Conservation (phyloP, 495 filamentous ascomycete genomes). For the Cryomyces minteri region DNA sequence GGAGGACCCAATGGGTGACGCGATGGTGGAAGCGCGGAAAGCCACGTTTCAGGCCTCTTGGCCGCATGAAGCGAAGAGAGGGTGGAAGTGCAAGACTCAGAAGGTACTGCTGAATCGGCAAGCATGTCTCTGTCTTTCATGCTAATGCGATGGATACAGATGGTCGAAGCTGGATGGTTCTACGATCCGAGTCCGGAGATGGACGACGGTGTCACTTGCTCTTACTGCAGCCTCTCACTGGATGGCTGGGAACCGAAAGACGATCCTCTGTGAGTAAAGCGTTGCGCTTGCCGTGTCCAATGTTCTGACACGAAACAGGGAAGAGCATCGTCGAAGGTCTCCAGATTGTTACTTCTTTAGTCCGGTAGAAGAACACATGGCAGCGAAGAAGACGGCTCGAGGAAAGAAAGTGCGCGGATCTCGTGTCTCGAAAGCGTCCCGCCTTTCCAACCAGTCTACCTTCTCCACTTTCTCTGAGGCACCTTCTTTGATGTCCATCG, state of each 20-base stretch:
- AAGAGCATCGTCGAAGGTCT: slow-evolving; percentile 69
- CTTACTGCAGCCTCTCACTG: slow-evolving; percentile 69
- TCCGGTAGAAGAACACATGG: slow-evolving; percentile 26
- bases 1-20: slow-evolving; percentile 52
- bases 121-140: slow-evolving; percentile 1
- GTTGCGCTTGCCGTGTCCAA: neutral
- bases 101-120: slow-evolving; percentile 59
- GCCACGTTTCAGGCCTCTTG: slow-evolving; percentile 63
- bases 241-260: slow-evolving; percentile 89
- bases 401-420: slow-evolving; percentile 41
- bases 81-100: slow-evolving; percentile 72
- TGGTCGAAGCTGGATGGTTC: slow-evolving; percentile 84
- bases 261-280: slow-evolving; percentile 49
- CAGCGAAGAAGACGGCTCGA: slow-evolving; percentile 6
- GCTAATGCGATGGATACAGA: slow-evolving; percentile 29
- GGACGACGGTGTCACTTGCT: slow-evolving; percentile 70
- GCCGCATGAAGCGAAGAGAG: slow-evolving; percentile 77
- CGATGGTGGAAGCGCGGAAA: slow-evolving; percentile 55
- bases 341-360: slow-evolving; percentile 71
- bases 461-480: slow-evolving; percentile 33
- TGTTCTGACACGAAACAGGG: slow-evolving; percentile 25
- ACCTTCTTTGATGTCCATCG: slow-evolving; percentile 23
- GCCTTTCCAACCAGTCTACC: slow-evolving; percentile 51
- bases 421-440: slow-evolving; percentile 34
- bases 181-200: slow-evolving; percentile 69